Base-by-base conservation (phyloP, 179 eudicot genomes). In the Camellia oleifera region DNA sequence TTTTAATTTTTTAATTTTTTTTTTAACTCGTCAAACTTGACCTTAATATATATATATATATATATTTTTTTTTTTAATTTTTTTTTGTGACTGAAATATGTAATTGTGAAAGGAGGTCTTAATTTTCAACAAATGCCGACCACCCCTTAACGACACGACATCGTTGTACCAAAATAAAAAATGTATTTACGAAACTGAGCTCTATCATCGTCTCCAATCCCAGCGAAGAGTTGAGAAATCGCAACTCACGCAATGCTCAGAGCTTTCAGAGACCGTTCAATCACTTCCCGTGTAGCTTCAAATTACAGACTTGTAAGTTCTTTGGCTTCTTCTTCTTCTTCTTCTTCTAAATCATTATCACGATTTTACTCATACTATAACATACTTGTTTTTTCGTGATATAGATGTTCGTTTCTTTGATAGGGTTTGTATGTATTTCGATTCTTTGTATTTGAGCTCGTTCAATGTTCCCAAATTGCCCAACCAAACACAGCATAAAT, bases 281-380 rank as follows among this genome's bases (percentile, higher is more conserved):
- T 78, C 81, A 60, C 81, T 62, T 72, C 69, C 74, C 83, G 71
- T 3, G n/a, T 56, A 23, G 5, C 82, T 13, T 71, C 81, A 45
- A 54, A 75, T 62, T 69, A 72, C 20, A 85, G 97, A 83, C 85
- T 83, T 40, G 97, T 92, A 83, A 85, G 85, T 80, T 76, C 57
- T 32, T 72, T 48, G 40, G 40, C 40, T 32, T 14, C 23, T 61
- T 52, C 14, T 79, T 48, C 23, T 61, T 52, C 14, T 79, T 48
- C 20, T 23, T 45, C 8, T 17, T 18, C 12, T 4, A 48, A 11
- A 42, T 50, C 69, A 45, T 3, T 50, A 2, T 14, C 13, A 2
- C 44, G 18, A 5, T 2, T 5, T 53, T 1, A 53, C 18, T 63
- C 18, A n/a, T 45, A 40, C 26, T 14, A 26, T 68, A 1, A 8